These are phyloP conservation scores for Tardiomyces blankii DNA, from an alignment of 1,139 yeast species.

Conservation along the genomic window DNA sequence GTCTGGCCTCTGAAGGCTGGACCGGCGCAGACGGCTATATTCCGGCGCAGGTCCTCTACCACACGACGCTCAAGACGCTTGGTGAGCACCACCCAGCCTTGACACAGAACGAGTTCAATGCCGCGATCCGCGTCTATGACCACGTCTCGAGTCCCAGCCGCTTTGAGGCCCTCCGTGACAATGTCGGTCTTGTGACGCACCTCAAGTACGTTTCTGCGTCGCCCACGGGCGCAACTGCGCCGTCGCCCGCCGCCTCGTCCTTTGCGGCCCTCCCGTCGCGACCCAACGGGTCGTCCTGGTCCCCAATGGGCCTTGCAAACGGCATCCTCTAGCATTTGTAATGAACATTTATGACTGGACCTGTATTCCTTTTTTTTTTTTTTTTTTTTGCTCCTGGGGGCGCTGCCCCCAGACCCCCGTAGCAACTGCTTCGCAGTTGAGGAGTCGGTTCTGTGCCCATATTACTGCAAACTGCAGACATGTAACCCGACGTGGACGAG, in stretches of 20 bases:
- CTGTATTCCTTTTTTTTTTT: no score
- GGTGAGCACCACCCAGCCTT: slow-evolving; percentile 9
- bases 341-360: not conserved
- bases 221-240: not conserved
- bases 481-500: no score
- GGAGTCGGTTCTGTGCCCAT: no score
- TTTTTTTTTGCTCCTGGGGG: no score
- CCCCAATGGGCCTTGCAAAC: not conserved
- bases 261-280: not conserved
- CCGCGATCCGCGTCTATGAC: slow-evolving; percentile 9
- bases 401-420: no score
- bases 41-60: slow-evolving; percentile 25
- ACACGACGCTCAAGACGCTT: slow-evolving; percentile 16
- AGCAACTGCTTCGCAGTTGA: no score
- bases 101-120: slow-evolving; percentile 21
- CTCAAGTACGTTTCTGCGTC: slow-evolving; percentile 8
- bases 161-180: slow-evolving; percentile 22
- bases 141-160: slow-evolving; percentile 4
- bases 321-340: not conserved
- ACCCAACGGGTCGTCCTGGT: not conserved
- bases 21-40: slow-evolving; percentile 23
- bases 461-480: no score
- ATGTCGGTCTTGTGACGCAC: slow-evolving; percentile 26
- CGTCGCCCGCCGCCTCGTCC: not conserved
- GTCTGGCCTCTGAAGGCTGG: slow-evolving; percentile 15